Base-by-base conservation (phyloP, 805 yeast species). In the Barnettozyma californica region DNA sequence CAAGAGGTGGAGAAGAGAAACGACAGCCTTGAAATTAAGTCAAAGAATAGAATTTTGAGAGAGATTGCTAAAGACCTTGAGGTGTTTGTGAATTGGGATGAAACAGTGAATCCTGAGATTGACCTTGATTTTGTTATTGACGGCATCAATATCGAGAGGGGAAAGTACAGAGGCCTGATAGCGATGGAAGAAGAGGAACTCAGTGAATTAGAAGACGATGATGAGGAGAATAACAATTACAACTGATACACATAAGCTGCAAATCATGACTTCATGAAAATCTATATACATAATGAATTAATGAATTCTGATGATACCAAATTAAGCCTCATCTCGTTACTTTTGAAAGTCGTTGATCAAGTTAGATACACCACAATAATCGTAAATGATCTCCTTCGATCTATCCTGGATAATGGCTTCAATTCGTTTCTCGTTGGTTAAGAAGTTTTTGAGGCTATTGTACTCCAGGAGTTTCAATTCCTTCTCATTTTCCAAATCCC, bases 371-470 rank as follows among this genome's bases (percentile, higher is more conserved):
- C 64, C 64, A 49, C 81, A 76, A 5, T 55, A 53, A 49, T 72
- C 74, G 14, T 50, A 49, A 35, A 75, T 44, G 1, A 71, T 49
- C 8, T 61, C 65, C 4, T 56, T 56, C 18, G 73, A 68, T 44
- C 72, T 67, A 4, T 53, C 60, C 45, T 63, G 64, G 2, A 77
- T 53, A 4, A 77, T 76, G 1, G 51, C 52, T 51, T 77, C 81
- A 19, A 77, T 59, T 19, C 59, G 58, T 19, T 52, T 50, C 50
- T 76, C 78, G 54, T 73, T 76, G 19, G 63, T 57, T 14, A 68
- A 64, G 67, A 75, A 70, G 11, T 56, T 62, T 8, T 50, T 48
- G 9, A 76, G 45, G 5, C 53, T 53, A n/a, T 60, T 57, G 44
- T 66, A 65, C 14, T 63, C 60, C 2, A 21, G 43, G 40, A 62